Percentiles rank a stretch among this genome's conserved stretches.
Conservation (phyloP, 1,139 yeast genomes). For the Diutina ranongensis region DNA sequence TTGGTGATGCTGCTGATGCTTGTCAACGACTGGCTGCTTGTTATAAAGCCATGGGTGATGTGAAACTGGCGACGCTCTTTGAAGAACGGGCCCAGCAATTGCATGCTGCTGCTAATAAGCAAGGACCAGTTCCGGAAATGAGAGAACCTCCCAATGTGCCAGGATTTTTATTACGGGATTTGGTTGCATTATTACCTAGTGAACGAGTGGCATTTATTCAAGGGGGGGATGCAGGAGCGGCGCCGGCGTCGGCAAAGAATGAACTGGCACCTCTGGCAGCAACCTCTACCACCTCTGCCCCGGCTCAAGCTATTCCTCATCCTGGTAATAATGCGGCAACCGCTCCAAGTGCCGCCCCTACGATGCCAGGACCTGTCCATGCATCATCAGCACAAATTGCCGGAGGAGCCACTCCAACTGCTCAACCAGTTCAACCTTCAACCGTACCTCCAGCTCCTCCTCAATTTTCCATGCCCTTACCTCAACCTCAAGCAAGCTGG, state of each 20-base stretch:
- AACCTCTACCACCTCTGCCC: neutral
- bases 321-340: conserved; percentile 7
- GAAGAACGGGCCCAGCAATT: conserved; percentile 33
- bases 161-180: conserved; percentile 31
- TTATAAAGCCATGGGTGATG: conserved; percentile 37
- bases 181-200: conserved; percentile 31
- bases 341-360: conserved; percentile 9
- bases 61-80: conserved; percentile 26
- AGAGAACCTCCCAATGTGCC: conserved; percentile 43
- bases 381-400: conserved; percentile 7
- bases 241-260: neutral
- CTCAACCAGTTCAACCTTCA: conserved; percentile 8
- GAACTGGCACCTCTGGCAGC: neutral
- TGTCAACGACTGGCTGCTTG: conserved; percentile 41
- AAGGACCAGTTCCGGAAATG: conserved; percentile 31
- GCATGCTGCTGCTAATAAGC: conserved; percentile 29
- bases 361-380: conserved; percentile 8
- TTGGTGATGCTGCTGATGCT: conserved; percentile 50
- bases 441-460: conserved; percentile 10
- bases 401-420: conserved; percentile 10
- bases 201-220: conserved; percentile 31
- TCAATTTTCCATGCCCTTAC: conserved; percentile 8
- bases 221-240: conserved; percentile 4
- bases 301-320: neutral
- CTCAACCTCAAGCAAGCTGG: conserved; percentile 9